Base-by-base conservation (phyloP, 768 basidiomycete species). In the Auricularia cornea region DNA sequence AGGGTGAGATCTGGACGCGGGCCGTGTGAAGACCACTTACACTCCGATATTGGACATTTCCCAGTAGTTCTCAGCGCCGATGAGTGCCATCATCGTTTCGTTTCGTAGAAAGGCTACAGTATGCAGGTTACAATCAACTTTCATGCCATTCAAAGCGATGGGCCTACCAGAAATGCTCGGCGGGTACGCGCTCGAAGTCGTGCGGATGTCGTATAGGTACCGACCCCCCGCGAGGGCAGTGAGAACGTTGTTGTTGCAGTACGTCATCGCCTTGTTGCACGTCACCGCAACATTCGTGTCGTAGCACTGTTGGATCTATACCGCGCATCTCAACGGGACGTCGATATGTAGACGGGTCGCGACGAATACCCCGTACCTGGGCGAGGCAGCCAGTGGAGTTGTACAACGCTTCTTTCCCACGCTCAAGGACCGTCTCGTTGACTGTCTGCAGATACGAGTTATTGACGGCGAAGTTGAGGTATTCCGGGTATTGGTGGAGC, bases 371-470 rank as follows among this genome's bases (percentile, higher is more conserved):
- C 14, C 5, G 14, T 61, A 84, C 83, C 74, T 79, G 79, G 59
- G 74, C 79, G 61, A 74, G 75, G 70, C 86, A 88, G 1, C 85
- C 85, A 14, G 70, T 73, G 0, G 77, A 68, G 23, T 70, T 65
- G 23, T 71, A 74, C 76, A 76, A 85, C 51, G 80, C 74, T 1
- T 66, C 75, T 66, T 80, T 82, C 0, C 81, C 84, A 1, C 68
- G 68, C 1, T 69, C 59, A 59, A 85, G 76, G 1, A 75, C 76
- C 3, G 78, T 75, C 2, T 67, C 29, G 0, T 78, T 78, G 4
- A 85, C 84, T 3, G 85, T 75, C 0, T 83, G 67, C 64, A 85
- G 81, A 69, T 86, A 86, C 51, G 82, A 78, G 69, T 86, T 87
- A 3, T 72, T 78, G 4, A 70, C 75, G 1, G 86, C 82, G 65